Conservation (phyloP, 2,329 filamentous ascomycete genomes). For the Sclerotiophoma versabilis region DNA sequence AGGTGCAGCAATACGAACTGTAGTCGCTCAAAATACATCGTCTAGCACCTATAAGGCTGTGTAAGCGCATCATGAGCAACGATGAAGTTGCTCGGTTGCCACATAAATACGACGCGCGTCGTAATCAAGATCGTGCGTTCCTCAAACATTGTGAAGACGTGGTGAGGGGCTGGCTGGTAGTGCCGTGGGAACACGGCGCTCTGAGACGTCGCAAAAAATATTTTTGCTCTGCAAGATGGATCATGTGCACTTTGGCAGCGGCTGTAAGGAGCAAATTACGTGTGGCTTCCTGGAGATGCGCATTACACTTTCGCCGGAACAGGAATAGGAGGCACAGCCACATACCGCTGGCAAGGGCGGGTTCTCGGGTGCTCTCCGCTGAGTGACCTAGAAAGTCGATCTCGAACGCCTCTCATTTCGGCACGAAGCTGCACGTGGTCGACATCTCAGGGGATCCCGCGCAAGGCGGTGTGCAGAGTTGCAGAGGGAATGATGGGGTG, state of each 20-base stretch:
- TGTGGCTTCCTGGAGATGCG: constrained; percentile 11
- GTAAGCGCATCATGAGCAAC: constrained; percentile 23
- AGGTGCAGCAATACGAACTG: constrained; percentile 3
- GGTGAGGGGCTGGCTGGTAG: constrained; percentile 9
- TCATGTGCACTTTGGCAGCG: constrained; percentile 20
- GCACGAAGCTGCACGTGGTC: constrained; percentile 40
- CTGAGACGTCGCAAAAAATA: constrained; percentile 14
- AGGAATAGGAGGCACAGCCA: constrained; percentile 17
- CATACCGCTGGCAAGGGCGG: constrained; percentile 15
- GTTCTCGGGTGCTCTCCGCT: constrained; percentile 22
- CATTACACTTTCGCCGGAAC: constrained; percentile 14
- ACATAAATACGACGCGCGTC: constrained; percentile 40
- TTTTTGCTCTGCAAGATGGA: constrained; percentile 8
- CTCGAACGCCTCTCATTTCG: constrained; percentile 36
- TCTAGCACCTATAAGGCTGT: constrained; percentile 19
- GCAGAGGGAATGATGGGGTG: constrained; percentile 20
- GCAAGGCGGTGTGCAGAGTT: constrained; percentile 34
- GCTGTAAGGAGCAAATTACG: constrained; percentile 7
- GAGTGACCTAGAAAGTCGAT: constrained; percentile 38
- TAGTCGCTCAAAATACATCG: constrained; percentile 18
- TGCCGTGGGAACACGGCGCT: background rate
- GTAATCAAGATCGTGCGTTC: constrained; percentile 18
- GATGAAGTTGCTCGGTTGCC: constrained; percentile 25
- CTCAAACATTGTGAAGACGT: constrained; percentile 23
- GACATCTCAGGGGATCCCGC: constrained; percentile 15